phyloP scores from a whole-genome alignment of 106 monocot species.

The Acorus calamus region DNA sequence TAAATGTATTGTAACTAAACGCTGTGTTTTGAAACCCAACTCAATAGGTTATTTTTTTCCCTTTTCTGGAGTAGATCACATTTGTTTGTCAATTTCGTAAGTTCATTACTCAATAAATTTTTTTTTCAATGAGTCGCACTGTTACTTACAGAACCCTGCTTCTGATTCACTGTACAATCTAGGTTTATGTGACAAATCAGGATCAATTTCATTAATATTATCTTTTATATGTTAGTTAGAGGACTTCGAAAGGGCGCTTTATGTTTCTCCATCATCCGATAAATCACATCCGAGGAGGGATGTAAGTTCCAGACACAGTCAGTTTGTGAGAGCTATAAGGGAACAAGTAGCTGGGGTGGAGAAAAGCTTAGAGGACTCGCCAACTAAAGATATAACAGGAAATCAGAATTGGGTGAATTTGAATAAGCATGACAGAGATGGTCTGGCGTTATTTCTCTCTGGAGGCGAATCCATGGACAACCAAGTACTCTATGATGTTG shows the following conservation, averaged over 20 bases:
- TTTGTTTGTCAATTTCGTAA: no score
- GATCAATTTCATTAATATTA: background rate
- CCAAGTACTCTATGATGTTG: slow-evolving; percentile 11
- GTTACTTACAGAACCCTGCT: no score
- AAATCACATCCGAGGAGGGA: slow-evolving; percentile 40
- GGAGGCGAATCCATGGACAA: slow-evolving; percentile 15
- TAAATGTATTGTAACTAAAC: no score
- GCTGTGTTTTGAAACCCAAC: no score
- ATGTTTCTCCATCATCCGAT: slow-evolving; percentile 40
- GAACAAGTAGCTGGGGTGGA: slow-evolving; percentile 42
- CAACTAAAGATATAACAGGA: slow-evolving; percentile 9
- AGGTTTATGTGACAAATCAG: no score
- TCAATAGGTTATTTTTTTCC: no score
- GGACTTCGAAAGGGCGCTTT: slow-evolving; percentile 63
- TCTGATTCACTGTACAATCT: no score
- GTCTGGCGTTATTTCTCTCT: slow-evolving; percentile 57
- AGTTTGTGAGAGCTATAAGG: slow-evolving; percentile 58
- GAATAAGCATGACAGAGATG: slow-evolving; percentile 37
- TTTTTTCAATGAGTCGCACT: no score
- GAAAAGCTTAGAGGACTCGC: slow-evolving; percentile 22
- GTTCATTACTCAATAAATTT: no score
- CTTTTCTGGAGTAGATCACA: no score
- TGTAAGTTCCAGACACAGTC: slow-evolving; percentile 41
- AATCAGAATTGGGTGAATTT: slow-evolving; percentile 16
- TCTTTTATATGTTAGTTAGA: slow-evolving; percentile 36